Evolutionary conservation across 2,329 filamentous ascomycete genomes (phyloP), one percentile per base, ranked within the genome.

Genomic region (Trichoderma atroviride): DNA sequence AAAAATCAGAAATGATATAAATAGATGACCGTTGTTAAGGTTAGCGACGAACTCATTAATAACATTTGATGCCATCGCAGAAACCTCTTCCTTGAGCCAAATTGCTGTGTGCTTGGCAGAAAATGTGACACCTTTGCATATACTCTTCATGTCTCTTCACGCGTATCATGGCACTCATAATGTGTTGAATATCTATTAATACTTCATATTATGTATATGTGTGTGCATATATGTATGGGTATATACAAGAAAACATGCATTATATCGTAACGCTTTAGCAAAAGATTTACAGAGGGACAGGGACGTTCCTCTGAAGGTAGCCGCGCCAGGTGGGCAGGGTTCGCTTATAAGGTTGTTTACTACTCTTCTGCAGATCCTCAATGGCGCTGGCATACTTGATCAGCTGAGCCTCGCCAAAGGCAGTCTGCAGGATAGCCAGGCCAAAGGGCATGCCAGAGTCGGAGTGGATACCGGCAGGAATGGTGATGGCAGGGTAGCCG

Each of bases 401-500:
- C 70, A 92, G 77, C 64, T 81, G 80, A 0, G 78, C 79, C 76
- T 92, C 90, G 0, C 81, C 84, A 82, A 86, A 91, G 0, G 88
- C 89, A 1, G 88, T 90, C 64, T 88, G 81, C 77, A 83, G 78
- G 77, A 91, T 80, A 0, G 83, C 87, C 31, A 91, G 76, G 1
- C 88, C 88, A 71, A 88, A 89, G 0, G 87, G 87, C 86, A 90
- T 89, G 7, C 87, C 86, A 2, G 79, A 81, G 4, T 83, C 85
- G 14, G 76, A 79, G 72, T 86, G 82, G 6, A 88, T 80, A 1
- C 89, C 89, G 0, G 85, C 88, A 0, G 91, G 91, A 1, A 94
- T 76, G 0, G 91, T 92, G 62, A 93, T 83, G 75, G 92, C 84
- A 0, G 91, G 91, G 75, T 93, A 94, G 0, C 91, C 91, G 5